phyloP scores from a whole-genome alignment of 352 stramenopile species.

The Phytopythium oedochilum region DNA sequence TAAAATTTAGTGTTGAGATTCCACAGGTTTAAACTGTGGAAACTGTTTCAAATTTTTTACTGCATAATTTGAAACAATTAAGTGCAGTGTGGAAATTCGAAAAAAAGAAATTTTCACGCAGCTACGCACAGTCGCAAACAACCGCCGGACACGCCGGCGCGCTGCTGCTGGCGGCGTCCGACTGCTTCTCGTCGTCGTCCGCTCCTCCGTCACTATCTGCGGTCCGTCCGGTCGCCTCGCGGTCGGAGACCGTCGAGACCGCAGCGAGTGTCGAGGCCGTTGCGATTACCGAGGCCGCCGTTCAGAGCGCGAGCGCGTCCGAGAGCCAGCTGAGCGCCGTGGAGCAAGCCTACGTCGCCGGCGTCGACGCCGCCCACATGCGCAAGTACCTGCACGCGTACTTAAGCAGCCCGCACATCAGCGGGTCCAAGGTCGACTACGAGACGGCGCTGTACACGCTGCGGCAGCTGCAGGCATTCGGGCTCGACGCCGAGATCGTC shows the following conservation, averaged over 20 bases:
- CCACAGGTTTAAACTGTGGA: no score
- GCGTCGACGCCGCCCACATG: slow-evolving; percentile 5
- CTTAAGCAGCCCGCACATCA: slow-evolving; percentile 17
- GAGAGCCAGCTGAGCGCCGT: slow-evolving; percentile 6
- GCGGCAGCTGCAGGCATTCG: slow-evolving; percentile 27
- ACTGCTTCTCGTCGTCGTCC: slow-evolving; percentile 14
- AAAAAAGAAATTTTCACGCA: no score
- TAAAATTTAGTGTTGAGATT: no score
- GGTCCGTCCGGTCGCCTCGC: neutral
- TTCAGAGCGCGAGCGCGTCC: neutral
- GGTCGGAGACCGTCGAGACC: neutral
- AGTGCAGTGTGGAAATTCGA: no score
- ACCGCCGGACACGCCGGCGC: slow-evolving; percentile 22
- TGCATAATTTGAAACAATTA: no score
- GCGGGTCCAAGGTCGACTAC: slow-evolving; percentile 24
- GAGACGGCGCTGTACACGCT: slow-evolving; percentile 29
- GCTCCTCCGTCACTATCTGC: neutral
- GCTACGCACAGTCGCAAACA: no score
- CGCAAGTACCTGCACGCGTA: slow-evolving; percentile 10
- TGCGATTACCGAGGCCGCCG: neutral
- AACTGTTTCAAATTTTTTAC: no score
- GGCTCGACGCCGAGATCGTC: slow-evolving; percentile 40
- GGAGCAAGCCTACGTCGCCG: slow-evolving; percentile 16
- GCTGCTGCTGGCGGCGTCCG: slow-evolving; percentile 20
- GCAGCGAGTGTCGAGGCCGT: neutral